Evolutionary conservation across 441 rosid genomes (phyloP).

Genomic region (Populus hybrid): DNA sequence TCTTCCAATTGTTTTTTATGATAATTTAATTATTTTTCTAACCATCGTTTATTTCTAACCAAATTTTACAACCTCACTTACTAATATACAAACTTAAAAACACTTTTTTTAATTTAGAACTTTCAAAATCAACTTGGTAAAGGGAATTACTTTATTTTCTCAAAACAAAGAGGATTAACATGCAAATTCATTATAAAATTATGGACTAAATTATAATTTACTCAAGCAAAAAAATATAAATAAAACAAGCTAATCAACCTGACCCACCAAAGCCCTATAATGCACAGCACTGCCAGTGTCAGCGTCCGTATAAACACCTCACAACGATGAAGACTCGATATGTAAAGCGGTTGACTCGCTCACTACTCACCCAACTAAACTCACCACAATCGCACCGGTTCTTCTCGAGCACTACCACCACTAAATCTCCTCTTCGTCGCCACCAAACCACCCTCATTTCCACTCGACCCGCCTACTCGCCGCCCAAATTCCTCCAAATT

Average conservation of each 20-base stretch:
- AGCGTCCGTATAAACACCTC: not conserved
- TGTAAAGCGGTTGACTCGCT: constrained; percentile 39
- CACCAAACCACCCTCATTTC: not conserved
- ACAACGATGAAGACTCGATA: not conserved
- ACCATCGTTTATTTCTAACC: too few species aligned
- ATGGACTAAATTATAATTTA: not conserved
- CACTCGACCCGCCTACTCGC: not conserved
- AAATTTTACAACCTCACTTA: too few species aligned
- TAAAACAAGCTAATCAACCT: not conserved
- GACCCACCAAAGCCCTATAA: not conserved
- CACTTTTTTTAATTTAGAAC: too few species aligned
- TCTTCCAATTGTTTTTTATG: too few species aligned
- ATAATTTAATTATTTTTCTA: too few species aligned
- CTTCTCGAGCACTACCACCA: not conserved
- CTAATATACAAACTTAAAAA: too few species aligned
- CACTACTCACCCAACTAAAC: not conserved
- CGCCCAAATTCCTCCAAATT: constrained; percentile 7
- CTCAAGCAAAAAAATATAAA: not conserved
- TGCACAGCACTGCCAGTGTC: not conserved
- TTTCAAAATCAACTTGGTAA: not conserved
- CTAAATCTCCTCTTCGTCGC: constrained; percentile 1
- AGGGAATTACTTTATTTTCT: too few species aligned
- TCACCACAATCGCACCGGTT: constrained; percentile 22
- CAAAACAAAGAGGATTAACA: not conserved
- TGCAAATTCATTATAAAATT: not conserved